These are phyloP conservation scores for Spiromastix sp. DNA, from an alignment of 2,329 filamentous ascomycete species.

Conservation along the genomic window DNA sequence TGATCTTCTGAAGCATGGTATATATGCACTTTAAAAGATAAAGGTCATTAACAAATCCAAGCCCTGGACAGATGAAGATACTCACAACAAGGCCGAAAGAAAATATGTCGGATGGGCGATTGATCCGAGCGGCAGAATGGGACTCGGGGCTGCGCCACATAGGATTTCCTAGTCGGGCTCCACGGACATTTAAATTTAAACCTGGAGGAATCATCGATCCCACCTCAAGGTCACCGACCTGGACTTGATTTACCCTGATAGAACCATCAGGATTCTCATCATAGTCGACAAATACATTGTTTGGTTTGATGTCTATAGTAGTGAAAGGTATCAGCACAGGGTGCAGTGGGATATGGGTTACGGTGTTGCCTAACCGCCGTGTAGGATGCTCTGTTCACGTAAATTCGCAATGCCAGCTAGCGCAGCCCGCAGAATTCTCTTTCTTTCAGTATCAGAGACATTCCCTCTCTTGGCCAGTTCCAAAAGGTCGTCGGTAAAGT, in stretches of 20 bases:
- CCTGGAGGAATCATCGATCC: conserved; percentile 4
- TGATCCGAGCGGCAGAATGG: conserved; percentile 6
- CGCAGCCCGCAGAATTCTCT: conserved; percentile 5
- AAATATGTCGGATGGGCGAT: conserved; percentile 5
- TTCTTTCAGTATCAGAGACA: conserved; percentile 2
- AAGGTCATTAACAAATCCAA: conserved; percentile 1
- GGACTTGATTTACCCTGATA: conserved; percentile 2
- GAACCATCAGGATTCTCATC: background rate
- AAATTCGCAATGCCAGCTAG: conserved; percentile 6
- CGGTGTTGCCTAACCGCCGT: conserved; percentile 3
- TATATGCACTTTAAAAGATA: conserved; percentile 2
- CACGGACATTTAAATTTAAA: conserved; percentile 7
- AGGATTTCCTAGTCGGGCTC: conserved; percentile 7
- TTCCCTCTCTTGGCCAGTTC: background rate
- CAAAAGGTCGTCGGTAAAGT: too few relatives aligned
- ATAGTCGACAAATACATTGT: conserved; percentile 8
- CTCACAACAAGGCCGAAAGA: conserved; percentile 8
- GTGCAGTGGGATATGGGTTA: background rate
- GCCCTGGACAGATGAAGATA: background rate
- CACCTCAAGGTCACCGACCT: conserved; percentile 8
- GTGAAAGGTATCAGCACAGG: background rate
- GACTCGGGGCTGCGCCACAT: conserved; percentile 8
- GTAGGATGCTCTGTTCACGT: conserved; percentile 7
- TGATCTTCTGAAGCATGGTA: conserved; percentile 4
- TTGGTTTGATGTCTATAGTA: conserved; percentile 9